Evolutionary conservation across 768 basidiomycete species (phyloP), one percentile per base, ranked within the genome.

Genomic region (Vararia minispora): DNA sequence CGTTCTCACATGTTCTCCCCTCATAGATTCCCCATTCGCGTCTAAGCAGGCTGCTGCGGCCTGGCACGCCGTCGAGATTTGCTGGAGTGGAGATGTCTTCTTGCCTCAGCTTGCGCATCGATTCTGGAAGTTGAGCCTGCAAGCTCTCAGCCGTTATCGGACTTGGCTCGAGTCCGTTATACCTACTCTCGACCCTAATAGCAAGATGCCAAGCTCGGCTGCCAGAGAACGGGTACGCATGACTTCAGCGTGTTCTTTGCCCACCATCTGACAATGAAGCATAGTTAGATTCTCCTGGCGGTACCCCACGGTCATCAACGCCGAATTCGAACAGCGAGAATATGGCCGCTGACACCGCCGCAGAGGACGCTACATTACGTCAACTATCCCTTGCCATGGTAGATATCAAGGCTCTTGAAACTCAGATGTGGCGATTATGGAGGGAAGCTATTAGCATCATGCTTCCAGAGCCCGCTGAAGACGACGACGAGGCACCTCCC

Each of bases 51-150:
- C 78, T 6, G 63, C 66, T 24, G 75, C 77, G 2, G 63, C 80
- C 1, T 88, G 81, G 76, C 60, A 66, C 29, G 85, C 87, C 3
- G 65, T 95, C 14, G 62, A 70, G 26, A 69, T 72, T 6, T 89
- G 90, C 53, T 98, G 94, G 94, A 82, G 79, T 41, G 72, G 77
- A 13, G 80, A 89, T 36, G 69, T 95, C 6, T 92, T 74, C 56
- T 77, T 98, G 28, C 79, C 82, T 2, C 82, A 90, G 42, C 60
- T 98, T 9, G 72, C 73, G 25, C 69, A 79, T 58, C 72, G 84
- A 35, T 98, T 98, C 57, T 98, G 94, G 95, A 76, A 72, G 51
- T 61, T 98, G 41, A 86, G 81, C 5, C 60, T 99, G 20, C 94
- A 99, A 74, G 90, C 89, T 34, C 27, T 65, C 48, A 35, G 42